Evolutionary conservation across 2,329 filamentous ascomycete genomes (phyloP), one percentile per base, ranked within the genome.

Genomic region (Trichoderma koningii): DNA sequence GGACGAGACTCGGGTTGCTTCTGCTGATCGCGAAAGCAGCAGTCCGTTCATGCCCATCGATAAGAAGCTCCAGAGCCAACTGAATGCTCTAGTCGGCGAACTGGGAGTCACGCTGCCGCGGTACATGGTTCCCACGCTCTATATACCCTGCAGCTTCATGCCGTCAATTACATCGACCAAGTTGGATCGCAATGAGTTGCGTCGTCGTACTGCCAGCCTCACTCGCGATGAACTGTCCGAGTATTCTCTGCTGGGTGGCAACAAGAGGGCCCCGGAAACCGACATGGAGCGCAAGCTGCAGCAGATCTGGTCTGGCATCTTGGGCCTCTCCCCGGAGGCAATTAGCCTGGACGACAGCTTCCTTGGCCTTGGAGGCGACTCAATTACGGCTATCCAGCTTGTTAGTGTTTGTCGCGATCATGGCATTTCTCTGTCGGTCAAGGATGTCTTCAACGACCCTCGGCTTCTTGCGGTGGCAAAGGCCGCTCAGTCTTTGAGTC

Each of bases 281-380:
- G 41, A 47, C 2, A 63, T 66, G 52, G 66, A 67, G 44, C 6
- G 30, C 41, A 52, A n/a, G 17, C 28, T 67, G 1, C 66, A 66
- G 6, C 12, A 7, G 10, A 62, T 67, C 6, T 67, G 66, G 66
- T 65, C 63, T 2, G 28, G 15, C 2, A 47, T 52, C n/a, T 17
- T 66, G 2, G 55, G 15, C 7, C 57, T 67, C 5, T 38, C 47
- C 0, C 2, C 12, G 21, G 30, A 65, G 1, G 55, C 42, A 0
- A 78, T 81, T 28, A 72, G 76, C 7, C 66, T 71, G 4, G 67
- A 69, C 7, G 67, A 71, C 21, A 69, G 68, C 47, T 74, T 74
- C 61, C 70, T 74, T n/a, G 47, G 57, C 1, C 67, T 74, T 5
- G 73, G 73, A 1, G 73, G 73, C 4, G 71, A 73, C 47, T 74